Evolutionary conservation across 495 filamentous ascomycete genomes (phyloP).

Genomic region (Entonaema liquescens): DNA sequence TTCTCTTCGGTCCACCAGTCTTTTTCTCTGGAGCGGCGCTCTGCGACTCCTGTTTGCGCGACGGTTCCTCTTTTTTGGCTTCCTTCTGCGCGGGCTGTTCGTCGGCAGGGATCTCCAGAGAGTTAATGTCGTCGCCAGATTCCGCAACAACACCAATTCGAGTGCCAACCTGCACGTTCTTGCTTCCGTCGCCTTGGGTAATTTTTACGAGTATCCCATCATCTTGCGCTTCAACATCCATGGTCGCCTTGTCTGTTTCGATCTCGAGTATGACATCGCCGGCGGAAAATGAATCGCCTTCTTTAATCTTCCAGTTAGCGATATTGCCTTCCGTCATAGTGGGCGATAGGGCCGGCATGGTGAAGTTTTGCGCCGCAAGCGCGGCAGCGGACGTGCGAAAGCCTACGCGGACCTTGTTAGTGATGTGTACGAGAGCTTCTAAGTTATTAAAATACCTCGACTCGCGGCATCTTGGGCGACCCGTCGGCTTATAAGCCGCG

Average conservation of each 20-base stretch:
- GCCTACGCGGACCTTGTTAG: slow-evolving; percentile 52
- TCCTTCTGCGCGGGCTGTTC: slow-evolving; percentile 51
- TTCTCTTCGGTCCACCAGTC: slow-evolving; percentile 28
- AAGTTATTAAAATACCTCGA: slow-evolving; percentile 54
- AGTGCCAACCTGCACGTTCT: slow-evolving; percentile 73
- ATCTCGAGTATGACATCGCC: slow-evolving; percentile 87
- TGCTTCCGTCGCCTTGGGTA: slow-evolving; percentile 72
- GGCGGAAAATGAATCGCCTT: slow-evolving; percentile 77
- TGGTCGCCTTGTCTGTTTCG: slow-evolving; percentile 88
- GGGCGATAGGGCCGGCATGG: slow-evolving; percentile 85
- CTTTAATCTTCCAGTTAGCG: slow-evolving; percentile 77
- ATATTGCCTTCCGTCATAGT: slow-evolving; percentile 91
- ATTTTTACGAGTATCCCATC: slow-evolving; percentile 84
- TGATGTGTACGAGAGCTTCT: slow-evolving; percentile 16
- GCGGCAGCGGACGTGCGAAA: slow-evolving; percentile 66
- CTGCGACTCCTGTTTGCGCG: slow-evolving; percentile 42
- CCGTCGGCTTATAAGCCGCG: slow-evolving; percentile 56
- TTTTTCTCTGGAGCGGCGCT: slow-evolving; percentile 29
- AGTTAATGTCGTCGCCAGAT: slow-evolving; percentile 73
- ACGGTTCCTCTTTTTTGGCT: slow-evolving; percentile 48
- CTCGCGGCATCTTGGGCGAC: slow-evolving; percentile 58
- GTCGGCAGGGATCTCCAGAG: slow-evolving; percentile 73
- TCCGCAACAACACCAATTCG: slow-evolving; percentile 82
- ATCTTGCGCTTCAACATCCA: slow-evolving; percentile 91
- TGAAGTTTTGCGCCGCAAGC: slow-evolving; percentile 78